phyloP scores from a whole-genome alignment of 768 basidiomycete genomes.

The Clavulina sp. region DNA sequence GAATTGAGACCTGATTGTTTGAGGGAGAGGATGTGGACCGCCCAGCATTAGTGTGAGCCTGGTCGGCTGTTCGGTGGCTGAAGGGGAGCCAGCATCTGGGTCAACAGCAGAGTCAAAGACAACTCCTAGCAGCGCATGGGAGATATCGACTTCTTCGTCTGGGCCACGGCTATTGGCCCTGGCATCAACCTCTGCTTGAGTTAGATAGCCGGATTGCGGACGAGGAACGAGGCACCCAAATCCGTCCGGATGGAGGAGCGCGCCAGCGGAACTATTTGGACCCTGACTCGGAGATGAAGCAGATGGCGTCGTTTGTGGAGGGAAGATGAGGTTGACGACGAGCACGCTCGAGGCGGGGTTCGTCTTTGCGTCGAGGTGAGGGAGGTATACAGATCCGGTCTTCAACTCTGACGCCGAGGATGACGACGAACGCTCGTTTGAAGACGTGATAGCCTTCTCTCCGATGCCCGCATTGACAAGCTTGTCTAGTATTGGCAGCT shows the following conservation, averaged over 20 bases:
- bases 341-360: conserved; percentile 66
- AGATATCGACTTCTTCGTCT: conserved; percentile 22
- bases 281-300: no score
- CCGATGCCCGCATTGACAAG: conserved; percentile 31
- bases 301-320: conserved; percentile 21
- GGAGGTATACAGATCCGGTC: no score
- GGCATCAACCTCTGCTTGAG: background rate
- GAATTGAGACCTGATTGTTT: no score
- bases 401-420: no score
- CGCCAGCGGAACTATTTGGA: no score
- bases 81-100: conserved; percentile 32
- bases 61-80: conserved; percentile 30
- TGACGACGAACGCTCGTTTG: no score
- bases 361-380: conserved; percentile 45
- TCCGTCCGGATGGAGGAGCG: conserved; percentile 54
- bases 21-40: conserved; percentile 37
- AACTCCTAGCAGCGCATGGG: conserved; percentile 46
- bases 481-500: conserved; percentile 35
- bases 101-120: conserved; percentile 73
- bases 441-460: no score
- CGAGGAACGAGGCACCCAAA: conserved; percentile 93
- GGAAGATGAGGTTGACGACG: conserved; percentile 81
- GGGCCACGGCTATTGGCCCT: conserved; percentile 13
- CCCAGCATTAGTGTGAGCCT: conserved; percentile 88
- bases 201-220: conserved; percentile 33